Conservation (phyloP, 2,329 filamentous ascomycete species). For the Diaporthe velutina region DNA sequence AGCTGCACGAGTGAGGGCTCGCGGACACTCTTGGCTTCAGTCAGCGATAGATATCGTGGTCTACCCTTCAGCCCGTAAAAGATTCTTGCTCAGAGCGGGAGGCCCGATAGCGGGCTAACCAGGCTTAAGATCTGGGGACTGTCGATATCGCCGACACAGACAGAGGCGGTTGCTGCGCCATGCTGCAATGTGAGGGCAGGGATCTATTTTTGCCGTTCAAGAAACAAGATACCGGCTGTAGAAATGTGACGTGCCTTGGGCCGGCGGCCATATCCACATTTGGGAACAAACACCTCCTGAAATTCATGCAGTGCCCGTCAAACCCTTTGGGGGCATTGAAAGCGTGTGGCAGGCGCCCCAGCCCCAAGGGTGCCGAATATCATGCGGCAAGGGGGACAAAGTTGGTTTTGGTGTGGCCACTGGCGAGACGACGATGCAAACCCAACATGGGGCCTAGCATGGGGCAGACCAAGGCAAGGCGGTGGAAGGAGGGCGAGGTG, state of each 20-base stretch:
- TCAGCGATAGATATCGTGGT: not conserved
- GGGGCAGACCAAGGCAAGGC: slow-evolving; percentile 5
- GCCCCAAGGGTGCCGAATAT: not conserved
- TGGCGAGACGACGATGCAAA: slow-evolving; percentile 26
- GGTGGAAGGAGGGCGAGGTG: not conserved
- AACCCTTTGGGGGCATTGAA: slow-evolving; percentile 18
- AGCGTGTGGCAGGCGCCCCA: slow-evolving; percentile 3
- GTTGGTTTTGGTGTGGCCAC: slow-evolving; percentile 1
- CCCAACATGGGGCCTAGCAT: slow-evolving; percentile 20
- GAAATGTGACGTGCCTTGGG: slow-evolving; percentile 4
- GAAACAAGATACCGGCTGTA: not conserved
- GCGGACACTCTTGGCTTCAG: not conserved
- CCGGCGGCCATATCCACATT: slow-evolving; percentile 18
- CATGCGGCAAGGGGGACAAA: slow-evolving; percentile 15
- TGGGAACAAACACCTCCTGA: slow-evolving; percentile 3
- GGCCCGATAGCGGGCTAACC: not conserved
- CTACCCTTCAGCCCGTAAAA: not conserved
- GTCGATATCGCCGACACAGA: slow-evolving; percentile 2
- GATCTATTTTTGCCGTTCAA: slow-evolving; percentile 19
- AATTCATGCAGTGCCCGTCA: slow-evolving; percentile 10
- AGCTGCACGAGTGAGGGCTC: not conserved
- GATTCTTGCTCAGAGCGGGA: not conserved
- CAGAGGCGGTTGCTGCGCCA: slow-evolving; percentile 20
- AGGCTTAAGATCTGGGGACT: not conserved
- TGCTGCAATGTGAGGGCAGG: slow-evolving; percentile 27